Evolutionary conservation across 2,329 filamentous ascomycete genomes (phyloP).

Genomic region (Helotiales sp.): DNA sequence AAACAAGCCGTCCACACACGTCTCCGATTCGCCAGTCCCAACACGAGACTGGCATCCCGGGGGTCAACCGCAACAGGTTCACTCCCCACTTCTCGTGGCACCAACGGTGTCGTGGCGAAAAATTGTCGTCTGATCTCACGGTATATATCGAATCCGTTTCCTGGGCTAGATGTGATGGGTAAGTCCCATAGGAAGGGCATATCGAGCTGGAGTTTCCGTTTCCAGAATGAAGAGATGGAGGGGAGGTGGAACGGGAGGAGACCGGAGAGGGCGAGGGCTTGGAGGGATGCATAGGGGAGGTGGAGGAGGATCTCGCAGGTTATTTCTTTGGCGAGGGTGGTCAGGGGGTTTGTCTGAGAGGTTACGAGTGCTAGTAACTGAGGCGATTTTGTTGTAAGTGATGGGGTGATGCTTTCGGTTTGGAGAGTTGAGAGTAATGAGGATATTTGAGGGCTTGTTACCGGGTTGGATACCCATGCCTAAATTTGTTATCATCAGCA

Average conservation of each 20-base stretch:
- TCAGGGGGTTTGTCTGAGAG: background rate
- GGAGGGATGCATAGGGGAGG: constrained; percentile 17
- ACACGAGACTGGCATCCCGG: background rate
- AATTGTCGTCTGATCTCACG: constrained; percentile 21
- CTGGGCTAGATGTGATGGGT: background rate
- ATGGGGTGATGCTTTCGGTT: background rate
- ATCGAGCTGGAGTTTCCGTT: constrained; percentile 24
- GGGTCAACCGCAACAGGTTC: background rate
- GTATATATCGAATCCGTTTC: constrained; percentile 26
- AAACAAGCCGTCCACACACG: constrained; percentile 5
- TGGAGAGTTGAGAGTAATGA: background rate
- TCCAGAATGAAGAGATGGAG: constrained; percentile 23
- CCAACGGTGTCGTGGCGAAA: constrained; percentile 23
- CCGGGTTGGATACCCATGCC: constrained; percentile 28
- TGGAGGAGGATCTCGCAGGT: constrained; percentile 26
- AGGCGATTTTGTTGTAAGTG: background rate
- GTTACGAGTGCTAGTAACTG: background rate
- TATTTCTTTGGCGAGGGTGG: constrained; percentile 18
- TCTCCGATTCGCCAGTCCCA: constrained; percentile 8
- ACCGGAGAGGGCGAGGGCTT: constrained; percentile 18
- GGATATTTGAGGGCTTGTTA: constrained; percentile 4
- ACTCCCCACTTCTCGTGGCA: background rate
- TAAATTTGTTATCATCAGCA: constrained; percentile 3
- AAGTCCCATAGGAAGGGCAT: constrained; percentile 30
- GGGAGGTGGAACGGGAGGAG: constrained; percentile 13